phyloP scores from a whole-genome alignment of 139 green algal species.

The Coccomyxa sp. region DNA sequence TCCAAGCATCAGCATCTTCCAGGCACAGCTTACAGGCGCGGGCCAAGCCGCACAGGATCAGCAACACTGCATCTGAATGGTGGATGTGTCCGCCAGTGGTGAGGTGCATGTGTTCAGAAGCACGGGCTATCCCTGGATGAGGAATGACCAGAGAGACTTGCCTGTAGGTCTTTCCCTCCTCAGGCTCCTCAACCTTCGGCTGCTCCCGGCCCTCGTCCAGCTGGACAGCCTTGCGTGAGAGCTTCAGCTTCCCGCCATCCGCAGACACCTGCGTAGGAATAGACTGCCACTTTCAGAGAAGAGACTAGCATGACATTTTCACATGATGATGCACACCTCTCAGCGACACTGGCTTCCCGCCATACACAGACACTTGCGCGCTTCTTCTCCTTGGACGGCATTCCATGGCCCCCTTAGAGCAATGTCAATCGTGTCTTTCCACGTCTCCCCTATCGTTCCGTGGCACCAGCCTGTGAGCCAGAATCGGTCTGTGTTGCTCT shows the following conservation, averaged over 20 bases:
- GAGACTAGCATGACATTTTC: neutral
- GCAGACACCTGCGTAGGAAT: conserved; percentile 14
- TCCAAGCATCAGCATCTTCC: no score
- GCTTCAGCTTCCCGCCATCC: conserved; percentile 16
- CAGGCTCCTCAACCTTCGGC: neutral
- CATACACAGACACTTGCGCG: no score
- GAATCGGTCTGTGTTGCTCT: neutral
- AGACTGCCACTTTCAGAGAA: neutral
- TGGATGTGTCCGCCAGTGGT: no score
- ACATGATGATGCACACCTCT: neutral
- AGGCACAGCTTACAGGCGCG: no score
- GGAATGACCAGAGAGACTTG: neutral
- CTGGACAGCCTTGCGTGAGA: conserved; percentile 21
- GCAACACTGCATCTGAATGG: neutral
- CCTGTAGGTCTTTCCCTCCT: neutral
- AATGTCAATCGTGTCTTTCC: neutral
- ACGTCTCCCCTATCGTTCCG: neutral
- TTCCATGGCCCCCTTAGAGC: neutral
- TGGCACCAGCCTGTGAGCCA: neutral
- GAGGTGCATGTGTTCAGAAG: neutral
- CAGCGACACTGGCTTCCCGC: neutral
- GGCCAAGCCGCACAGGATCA: neutral
- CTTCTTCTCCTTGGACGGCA: neutral
- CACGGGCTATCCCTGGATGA: neutral
- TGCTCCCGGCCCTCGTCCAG: conserved; percentile 7